These are phyloP conservation scores for Apiospora sp. DNA, from an alignment of 2,329 filamentous ascomycete species.

Conservation along the genomic window DNA sequence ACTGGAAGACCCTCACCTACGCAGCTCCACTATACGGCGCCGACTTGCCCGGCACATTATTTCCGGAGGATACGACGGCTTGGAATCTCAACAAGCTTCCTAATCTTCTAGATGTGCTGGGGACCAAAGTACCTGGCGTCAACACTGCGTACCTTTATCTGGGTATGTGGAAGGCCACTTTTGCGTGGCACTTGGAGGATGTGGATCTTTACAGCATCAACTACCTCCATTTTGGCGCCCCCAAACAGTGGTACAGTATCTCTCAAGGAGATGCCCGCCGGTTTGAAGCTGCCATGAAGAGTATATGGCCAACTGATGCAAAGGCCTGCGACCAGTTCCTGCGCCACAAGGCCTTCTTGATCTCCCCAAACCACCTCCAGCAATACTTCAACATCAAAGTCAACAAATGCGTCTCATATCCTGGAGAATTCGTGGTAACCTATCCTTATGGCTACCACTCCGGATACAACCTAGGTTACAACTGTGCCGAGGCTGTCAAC, in stretches of 20 bases:
- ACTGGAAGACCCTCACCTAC: constrained; percentile 98
- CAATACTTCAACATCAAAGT: constrained; percentile 94
- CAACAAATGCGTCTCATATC: constrained; percentile 93
- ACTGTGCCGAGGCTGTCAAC: constrained; percentile 98
- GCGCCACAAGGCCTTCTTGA: constrained; percentile 95
- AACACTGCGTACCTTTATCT: constrained; percentile 98
- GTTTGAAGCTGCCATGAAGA: constrained; percentile 95
- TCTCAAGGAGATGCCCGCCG: constrained; percentile 92
- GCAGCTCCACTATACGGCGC: constrained; percentile 95
- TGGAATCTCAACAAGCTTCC: constrained; percentile 98
- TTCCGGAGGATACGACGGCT: constrained; percentile 80
- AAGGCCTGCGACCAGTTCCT: constrained; percentile 97
- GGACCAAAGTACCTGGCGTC: constrained; percentile 94
- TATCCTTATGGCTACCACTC: constrained; percentile 99
- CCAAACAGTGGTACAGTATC: constrained; percentile 99
- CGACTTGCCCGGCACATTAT: constrained; percentile 94
- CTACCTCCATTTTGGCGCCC: constrained; percentile 97
- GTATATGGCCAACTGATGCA: constrained; percentile 91
- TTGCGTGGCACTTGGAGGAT: constrained; percentile 98
- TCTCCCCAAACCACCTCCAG: constrained; percentile 87
- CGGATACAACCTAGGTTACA: constrained; percentile 97
- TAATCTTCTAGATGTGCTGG: constrained; percentile 91
- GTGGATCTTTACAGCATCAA: constrained; percentile 99
- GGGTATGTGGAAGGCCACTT: constrained; percentile 99
- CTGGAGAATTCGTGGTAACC: constrained; percentile 97